These are phyloP conservation scores for Nakataea oryzae DNA, from an alignment of 2,329 filamentous ascomycete genomes.

Conservation along the genomic window DNA sequence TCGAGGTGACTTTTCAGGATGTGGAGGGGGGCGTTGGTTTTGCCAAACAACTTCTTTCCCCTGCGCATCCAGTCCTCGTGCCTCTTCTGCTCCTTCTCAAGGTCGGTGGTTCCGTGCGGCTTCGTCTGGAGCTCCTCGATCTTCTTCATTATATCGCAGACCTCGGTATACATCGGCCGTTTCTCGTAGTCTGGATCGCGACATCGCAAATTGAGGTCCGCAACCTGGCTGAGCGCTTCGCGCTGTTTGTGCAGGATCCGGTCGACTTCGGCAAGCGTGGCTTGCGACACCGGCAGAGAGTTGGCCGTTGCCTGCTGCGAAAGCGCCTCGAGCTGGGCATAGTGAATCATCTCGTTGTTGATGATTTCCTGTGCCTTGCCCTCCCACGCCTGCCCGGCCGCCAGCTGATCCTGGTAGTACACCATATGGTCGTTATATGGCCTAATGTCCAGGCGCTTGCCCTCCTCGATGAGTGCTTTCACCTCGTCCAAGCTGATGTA, in stretches of 20 bases:
- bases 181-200: constrained; percentile 65
- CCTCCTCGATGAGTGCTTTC: constrained; percentile 65
- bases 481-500: constrained; percentile 71
- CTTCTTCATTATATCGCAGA: constrained; percentile 80
- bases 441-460: constrained; percentile 65
- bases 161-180: constrained; percentile 78
- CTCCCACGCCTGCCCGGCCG: constrained; percentile 80
- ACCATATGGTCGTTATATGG: constrained; percentile 70
- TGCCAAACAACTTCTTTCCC: constrained; percentile 95
- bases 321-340: constrained; percentile 85
- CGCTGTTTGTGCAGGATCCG: constrained; percentile 92
- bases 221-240: constrained; percentile 82
- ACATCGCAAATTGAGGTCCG: constrained; percentile 69
- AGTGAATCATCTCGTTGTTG: constrained; percentile 83
- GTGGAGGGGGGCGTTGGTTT: constrained; percentile 92
- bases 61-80: constrained; percentile 99
- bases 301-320: constrained; percentile 66
- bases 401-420: constrained; percentile 65
- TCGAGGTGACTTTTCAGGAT: constrained; percentile 93
- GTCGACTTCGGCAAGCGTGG: constrained; percentile 75
- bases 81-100: constrained; percentile 87
- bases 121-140: constrained; percentile 88
- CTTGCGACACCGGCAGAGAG: constrained; percentile 67
- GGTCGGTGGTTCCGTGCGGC: constrained; percentile 77
- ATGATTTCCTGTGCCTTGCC: constrained; percentile 87